These are phyloP conservation scores for Ophidiomyces ophidiicola DNA, from an alignment of 2,329 filamentous ascomycete genomes.

Conservation along the genomic window DNA sequence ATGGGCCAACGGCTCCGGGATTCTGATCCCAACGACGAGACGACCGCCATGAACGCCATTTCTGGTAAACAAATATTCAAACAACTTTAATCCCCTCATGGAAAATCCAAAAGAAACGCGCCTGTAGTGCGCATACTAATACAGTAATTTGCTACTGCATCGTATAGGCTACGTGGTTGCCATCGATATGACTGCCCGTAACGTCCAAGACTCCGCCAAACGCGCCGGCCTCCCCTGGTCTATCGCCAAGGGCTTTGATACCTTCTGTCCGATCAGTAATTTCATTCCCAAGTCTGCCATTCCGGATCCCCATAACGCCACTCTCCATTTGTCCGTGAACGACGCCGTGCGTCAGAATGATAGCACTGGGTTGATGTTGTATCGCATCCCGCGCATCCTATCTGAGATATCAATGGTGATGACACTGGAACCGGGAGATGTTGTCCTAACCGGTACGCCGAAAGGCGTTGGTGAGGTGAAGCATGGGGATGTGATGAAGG, in stretches of 20 bases:
- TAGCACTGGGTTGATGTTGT: slow-evolving; percentile 88
- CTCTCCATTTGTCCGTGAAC: slow-evolving; percentile 79
- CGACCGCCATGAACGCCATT: slow-evolving; percentile 70
- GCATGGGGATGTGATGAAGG: slow-evolving; percentile 76
- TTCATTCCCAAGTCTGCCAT: slow-evolving; percentile 70
- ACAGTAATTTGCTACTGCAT: not conserved
- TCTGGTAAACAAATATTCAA: slow-evolving; percentile 42
- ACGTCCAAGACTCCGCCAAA: slow-evolving; percentile 93
- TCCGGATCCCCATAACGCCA: slow-evolving; percentile 74
- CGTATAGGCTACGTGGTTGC: slow-evolving; percentile 67
- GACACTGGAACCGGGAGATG: slow-evolving; percentile 82
- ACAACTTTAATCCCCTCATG: slow-evolving; percentile 10
- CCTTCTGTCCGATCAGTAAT: slow-evolving; percentile 77
- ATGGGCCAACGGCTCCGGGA: slow-evolving; percentile 73
- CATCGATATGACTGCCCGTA: slow-evolving; percentile 96
- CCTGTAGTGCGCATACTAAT: not conserved
- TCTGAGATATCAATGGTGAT: slow-evolving; percentile 91
- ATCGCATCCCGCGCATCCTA: slow-evolving; percentile 73
- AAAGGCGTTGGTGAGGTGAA: slow-evolving; percentile 84
- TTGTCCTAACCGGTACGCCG: slow-evolving; percentile 91
- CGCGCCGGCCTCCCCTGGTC: slow-evolving; percentile 92
- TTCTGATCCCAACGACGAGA: slow-evolving; percentile 58
- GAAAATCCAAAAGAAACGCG: not conserved
- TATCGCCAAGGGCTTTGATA: slow-evolving; percentile 96
- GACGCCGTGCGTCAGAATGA: slow-evolving; percentile 66